Evolutionary conservation across 2,329 filamentous ascomycete species (phyloP), one percentile per base, ranked within the genome.

Genomic region (Penicillium sp.): DNA sequence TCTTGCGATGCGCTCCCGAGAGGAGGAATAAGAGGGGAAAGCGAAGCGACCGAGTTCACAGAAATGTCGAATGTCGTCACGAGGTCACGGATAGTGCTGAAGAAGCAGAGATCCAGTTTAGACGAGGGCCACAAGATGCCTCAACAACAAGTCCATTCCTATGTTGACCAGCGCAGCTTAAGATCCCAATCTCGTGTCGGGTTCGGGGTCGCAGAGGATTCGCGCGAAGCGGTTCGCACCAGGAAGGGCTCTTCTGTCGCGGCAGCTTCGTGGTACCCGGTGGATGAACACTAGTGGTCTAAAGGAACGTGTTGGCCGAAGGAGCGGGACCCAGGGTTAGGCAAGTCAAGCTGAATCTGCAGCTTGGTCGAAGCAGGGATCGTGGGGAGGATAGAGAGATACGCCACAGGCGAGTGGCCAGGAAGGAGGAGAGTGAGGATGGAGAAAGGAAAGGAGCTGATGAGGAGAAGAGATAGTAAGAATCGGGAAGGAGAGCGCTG

Each of bases 111-210:
- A 61, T 61, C 63, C 59, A 63, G 58, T 59, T 71, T 65, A 69
- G 61, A 69, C 63, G 63, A 64, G 60, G 62, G 63, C 61, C 58
- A 63, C 61, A 55, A 65, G 52, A 64, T 58, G 56, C 63, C 68
- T 71, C 65, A 72, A 65, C 63, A 64, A 61, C 68, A 69, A 67
- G 63, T 73, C 70, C 70, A 73, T 73, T 72, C 71, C 71, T 71
- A 62, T 69, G 62, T 65, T 55, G 53, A 57, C 59, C 63, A 64
- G 56, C 51, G 41, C 62, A 68, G 59, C 62, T 70, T 61, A n/a
- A 56, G 39, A 65, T 55, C 41, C 61, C 55, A 63, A 58, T 50
- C 55, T 62, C 53, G 41, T 59, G 57, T 31, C 46, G 48, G 26
- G 51, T 52, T 43, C 53, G 43, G 21, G 27, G 31, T 55, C 55